Evolutionary conservation across 2,329 filamentous ascomycete species (phyloP), one percentile per base, ranked within the genome.

Genomic region (Pseudopyricularia javanii): DNA sequence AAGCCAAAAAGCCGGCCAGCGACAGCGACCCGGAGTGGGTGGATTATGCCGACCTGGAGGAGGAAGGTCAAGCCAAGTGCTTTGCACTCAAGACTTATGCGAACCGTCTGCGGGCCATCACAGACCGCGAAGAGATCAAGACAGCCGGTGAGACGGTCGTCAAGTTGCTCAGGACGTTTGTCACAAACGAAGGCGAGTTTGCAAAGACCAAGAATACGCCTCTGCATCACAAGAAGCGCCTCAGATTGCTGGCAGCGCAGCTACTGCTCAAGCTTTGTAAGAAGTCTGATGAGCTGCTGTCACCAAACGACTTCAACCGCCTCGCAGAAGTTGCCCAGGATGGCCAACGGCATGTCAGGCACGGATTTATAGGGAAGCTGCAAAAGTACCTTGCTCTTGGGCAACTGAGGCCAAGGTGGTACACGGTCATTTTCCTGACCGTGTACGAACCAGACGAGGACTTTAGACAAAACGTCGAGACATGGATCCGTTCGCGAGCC

Each of bases 311-410:
- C 61, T 98, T 97, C 69, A 88, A 95, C 63, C 76, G 80, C 28
- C 76, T 98, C 11, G 86, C 90, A 0, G 78, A 88, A 56, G 79
- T 95, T 12, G 81, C 86, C 2, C 91, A 97, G 64, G 91, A 96
- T 62, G 74, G 76, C 6, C 75, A 86, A 50, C 70, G 79, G 2
- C 77, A 85, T 57, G 89, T 97, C 28, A 85, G 93, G 33, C 79
- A 77, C 48, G 80, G 79, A 2, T 97, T 98, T 61, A 76, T 93
- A 52, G 82, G 83, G 61, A 90, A 91, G 60, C 73, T 98, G 40
- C 93, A 95, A 68, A 96, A 95, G 68, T 91, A 95, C 62, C 79
- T 97, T 4, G 86, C 86, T 9, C 80, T 85, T 52, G 79, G 78
- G 53, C 82, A 77, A 59, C 75, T 95, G 2, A 76, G 81, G 1